phyloP scores from a whole-genome alignment of 768 basidiomycete genomes.

The Calocybe indica region DNA sequence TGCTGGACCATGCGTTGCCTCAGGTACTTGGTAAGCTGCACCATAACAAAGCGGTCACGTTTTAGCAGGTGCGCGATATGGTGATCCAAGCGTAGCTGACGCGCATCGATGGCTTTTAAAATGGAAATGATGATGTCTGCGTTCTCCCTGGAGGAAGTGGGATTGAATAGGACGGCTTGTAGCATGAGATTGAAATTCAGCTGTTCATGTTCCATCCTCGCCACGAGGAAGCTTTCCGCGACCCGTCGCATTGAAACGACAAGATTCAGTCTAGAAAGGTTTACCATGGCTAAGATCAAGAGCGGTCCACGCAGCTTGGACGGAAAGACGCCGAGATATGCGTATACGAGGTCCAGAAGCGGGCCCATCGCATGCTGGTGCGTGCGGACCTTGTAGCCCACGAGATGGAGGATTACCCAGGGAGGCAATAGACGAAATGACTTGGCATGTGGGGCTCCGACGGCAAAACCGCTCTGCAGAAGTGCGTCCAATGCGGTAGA shows the following conservation, averaged over 20 bases:
- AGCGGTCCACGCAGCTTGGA: conserved; percentile 31
- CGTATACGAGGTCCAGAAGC: conserved; percentile 34
- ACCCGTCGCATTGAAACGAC: conserved; percentile 39
- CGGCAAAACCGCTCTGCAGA: conserved; percentile 1
- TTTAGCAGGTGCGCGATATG: conserved; percentile 40
- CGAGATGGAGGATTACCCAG: conserved; percentile 52
- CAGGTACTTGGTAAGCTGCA: conserved; percentile 44
- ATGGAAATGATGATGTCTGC: conserved; percentile 34
- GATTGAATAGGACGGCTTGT: conserved; percentile 38
- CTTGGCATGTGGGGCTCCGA: background rate
- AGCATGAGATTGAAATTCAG: conserved; percentile 50
- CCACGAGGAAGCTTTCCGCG: conserved; percentile 33
- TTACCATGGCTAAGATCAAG: conserved; percentile 38
- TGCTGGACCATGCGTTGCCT: conserved; percentile 35
- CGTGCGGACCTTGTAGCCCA: conserved; percentile 39
- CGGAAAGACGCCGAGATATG: conserved; percentile 27
- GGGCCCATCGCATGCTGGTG: conserved; percentile 37
- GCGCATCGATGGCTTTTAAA: conserved; percentile 41
- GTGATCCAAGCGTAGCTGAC: conserved; percentile 32
- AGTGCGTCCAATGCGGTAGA: conserved; percentile 20
- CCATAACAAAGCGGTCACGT: conserved; percentile 43
- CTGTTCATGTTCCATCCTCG: conserved; percentile 19
- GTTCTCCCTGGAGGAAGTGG: conserved; percentile 31
- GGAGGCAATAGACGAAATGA: conserved; percentile 24
- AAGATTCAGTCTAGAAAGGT: conserved; percentile 46